Evolutionary conservation across 257 asterid species (phyloP).

Genomic region (Nicotiana otophora): DNA sequence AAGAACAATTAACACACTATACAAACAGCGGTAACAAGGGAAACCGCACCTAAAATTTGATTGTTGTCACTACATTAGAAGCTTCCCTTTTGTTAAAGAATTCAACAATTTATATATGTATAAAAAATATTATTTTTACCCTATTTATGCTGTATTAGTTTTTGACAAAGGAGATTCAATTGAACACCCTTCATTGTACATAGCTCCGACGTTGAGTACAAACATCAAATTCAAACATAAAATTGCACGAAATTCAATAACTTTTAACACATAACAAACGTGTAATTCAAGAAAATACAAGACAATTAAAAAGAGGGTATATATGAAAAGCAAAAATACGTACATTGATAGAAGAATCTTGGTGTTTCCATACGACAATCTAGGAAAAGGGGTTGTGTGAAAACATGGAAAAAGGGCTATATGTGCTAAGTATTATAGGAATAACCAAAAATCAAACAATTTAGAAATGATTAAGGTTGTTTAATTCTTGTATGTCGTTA

Average conservation of each 20-base stretch:
- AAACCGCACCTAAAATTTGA: background rate
- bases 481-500: background rate
- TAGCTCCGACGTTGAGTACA: background rate
- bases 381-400: constrained; percentile 4
- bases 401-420: background rate
- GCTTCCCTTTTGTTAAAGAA: background rate
- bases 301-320: background rate
- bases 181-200: background rate
- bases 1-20: background rate
- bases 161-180: background rate
- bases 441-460: background rate
- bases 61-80: background rate
- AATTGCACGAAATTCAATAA: background rate
- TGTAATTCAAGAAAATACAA: background rate
- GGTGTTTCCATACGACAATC: constrained; percentile 6
- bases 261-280: background rate
- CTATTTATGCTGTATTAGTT: background rate
- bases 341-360: constrained; percentile 5
- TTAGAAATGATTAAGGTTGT: background rate
- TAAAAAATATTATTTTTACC: too few species aligned
- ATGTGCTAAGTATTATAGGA: background rate
- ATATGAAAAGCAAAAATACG: background rate
- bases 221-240: background rate
- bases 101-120: background rate
- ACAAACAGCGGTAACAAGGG: background rate